phyloP scores from a whole-genome alignment of 139 green algal species.

The Chlorella vulgaris region DNA sequence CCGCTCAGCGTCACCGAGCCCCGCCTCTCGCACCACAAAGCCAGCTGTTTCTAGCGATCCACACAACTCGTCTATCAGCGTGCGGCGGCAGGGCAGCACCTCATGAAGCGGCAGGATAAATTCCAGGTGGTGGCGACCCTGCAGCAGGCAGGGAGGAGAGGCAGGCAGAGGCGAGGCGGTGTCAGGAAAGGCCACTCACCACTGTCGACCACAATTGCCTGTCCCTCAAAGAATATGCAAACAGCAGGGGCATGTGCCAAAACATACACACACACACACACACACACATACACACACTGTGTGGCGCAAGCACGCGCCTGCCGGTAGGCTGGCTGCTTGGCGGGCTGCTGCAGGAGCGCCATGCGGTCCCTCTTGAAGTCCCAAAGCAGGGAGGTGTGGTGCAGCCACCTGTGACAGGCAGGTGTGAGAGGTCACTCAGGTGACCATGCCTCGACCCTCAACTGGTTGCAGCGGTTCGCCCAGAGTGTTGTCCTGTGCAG shows the following conservation, averaged over 20 bases:
- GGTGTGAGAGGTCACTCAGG: too few relatives aligned
- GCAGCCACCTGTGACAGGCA: conserved; percentile 76
- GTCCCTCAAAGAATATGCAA: too few relatives aligned
- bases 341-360: conserved; percentile 77
- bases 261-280: background rate
- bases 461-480: background rate
- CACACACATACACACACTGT: background rate
- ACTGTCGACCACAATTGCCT: too few relatives aligned
- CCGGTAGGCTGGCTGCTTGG: conserved; percentile 77
- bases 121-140: conserved; percentile 63
- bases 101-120: conserved; percentile 70
- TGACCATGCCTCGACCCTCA: background rate
- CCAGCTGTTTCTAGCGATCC: conserved; percentile 36
- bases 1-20: conserved; percentile 41
- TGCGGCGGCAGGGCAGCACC: conserved; percentile 30
- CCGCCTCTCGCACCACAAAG: conserved; percentile 39
- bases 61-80: conserved; percentile 35
- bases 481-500: too few relatives aligned
- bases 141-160: background rate
- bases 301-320: conserved; percentile 43
- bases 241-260: background rate
- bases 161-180: background rate
- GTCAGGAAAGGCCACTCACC: too few relatives aligned
- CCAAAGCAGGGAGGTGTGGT: conserved; percentile 99
- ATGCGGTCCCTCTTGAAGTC: conserved; percentile 83